A percentile compares a stretch with the other conserved stretches of the same genome.
Evolutionary conservation across 768 basidiomycete genomes (phyloP).

Genomic region (Mrakia hoshinonis): DNA sequence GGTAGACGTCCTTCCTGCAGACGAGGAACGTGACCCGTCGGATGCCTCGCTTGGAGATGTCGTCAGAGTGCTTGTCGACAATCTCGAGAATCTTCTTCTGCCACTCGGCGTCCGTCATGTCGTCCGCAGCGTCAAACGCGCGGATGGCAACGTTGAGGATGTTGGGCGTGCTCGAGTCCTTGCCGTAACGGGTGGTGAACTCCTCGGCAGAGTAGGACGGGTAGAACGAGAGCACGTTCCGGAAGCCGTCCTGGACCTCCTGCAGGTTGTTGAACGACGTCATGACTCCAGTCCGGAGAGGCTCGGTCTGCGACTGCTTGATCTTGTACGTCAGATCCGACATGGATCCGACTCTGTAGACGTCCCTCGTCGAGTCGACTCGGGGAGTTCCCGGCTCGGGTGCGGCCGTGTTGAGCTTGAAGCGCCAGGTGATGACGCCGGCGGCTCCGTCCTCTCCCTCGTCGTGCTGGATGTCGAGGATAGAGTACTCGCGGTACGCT

Average conservation of each 20-base stretch:
- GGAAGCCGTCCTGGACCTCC: slow-evolving; percentile 31
- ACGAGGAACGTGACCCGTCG: slow-evolving; percentile 86
- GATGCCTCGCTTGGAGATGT: slow-evolving; percentile 66
- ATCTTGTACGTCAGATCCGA: slow-evolving; percentile 93
- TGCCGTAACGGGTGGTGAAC: slow-evolving; percentile 65
- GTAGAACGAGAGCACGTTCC: slow-evolving; percentile 28
- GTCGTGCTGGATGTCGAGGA: slow-evolving; percentile 83
- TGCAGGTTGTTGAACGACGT: slow-evolving; percentile 73
- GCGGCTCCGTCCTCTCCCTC: slow-evolving; percentile 79
- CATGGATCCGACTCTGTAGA: slow-evolving; percentile 78
- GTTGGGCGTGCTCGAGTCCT: slow-evolving; percentile 68
- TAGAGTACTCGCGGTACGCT: slow-evolving; percentile 71
- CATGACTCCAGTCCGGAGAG: slow-evolving; percentile 80
- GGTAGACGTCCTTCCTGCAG: slow-evolving; percentile 84
- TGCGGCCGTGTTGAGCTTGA: slow-evolving; percentile 72
- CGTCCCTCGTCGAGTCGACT: slow-evolving; percentile 47
- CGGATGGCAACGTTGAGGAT: slow-evolving; percentile 91
- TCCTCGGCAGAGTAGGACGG: slow-evolving; percentile 26
- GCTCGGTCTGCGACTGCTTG: slow-evolving; percentile 70
- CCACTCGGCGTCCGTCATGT: slow-evolving; percentile 68
- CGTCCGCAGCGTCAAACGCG: slow-evolving; percentile 70
- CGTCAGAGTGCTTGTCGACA: slow-evolving; percentile 56
- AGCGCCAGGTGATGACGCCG: slow-evolving; percentile 83
- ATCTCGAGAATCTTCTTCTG: slow-evolving; percentile 58
- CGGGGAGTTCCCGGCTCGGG: slow-evolving; percentile 48